A percentile compares a stretch with the other conserved stretches of the same genome.
phyloP scores from a whole-genome alignment of 192 early-diverging fungal genomes.

The Polychytrium aggregatum region DNA sequence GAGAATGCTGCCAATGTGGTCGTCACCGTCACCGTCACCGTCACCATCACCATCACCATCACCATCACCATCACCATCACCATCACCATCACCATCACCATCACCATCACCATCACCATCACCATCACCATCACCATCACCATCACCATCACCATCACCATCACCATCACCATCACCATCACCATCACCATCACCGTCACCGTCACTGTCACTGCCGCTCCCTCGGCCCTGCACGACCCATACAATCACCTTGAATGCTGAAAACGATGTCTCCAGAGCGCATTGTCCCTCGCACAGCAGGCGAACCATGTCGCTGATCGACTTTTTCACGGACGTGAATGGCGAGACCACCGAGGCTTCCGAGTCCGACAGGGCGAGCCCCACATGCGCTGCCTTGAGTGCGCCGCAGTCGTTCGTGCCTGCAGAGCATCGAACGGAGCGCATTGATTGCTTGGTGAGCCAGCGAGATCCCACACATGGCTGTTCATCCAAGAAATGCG shows the following conservation, averaged over 20 bases:
- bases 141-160: slow-evolving; percentile 68
- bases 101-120: slow-evolving; percentile 51
- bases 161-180: slow-evolving; percentile 53
- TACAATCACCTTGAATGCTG: slow-evolving; percentile 41
- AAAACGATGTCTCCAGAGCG: slow-evolving; percentile 65
- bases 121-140: slow-evolving; percentile 52
- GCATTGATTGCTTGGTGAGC: too few relatives aligned
- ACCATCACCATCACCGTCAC: slow-evolving; percentile 60
- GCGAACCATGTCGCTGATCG: slow-evolving; percentile 38
- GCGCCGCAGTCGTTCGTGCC: slow-evolving; percentile 70
- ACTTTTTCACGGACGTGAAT: slow-evolving; percentile 55
- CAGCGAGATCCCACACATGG: too few relatives aligned
- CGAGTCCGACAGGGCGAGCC: slow-evolving; percentile 66
- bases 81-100: slow-evolving; percentile 41
- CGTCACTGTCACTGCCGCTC: slow-evolving; percentile 51
- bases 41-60: slow-evolving; percentile 61
- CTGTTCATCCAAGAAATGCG: too few relatives aligned
- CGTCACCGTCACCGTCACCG: too few relatives aligned
- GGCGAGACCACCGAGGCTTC: slow-evolving; percentile 82
- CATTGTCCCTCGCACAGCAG: slow-evolving; percentile 65
- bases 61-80: slow-evolving; percentile 63
- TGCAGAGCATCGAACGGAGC: too few relatives aligned
- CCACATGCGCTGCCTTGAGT: slow-evolving; percentile 73
- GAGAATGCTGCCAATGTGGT: too few relatives aligned
- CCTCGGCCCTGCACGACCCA: slow-evolving; percentile 41